These are phyloP conservation scores for Zymoseptoria tritici DNA, from an alignment of 2,329 filamentous ascomycete genomes.

Conservation along the genomic window DNA sequence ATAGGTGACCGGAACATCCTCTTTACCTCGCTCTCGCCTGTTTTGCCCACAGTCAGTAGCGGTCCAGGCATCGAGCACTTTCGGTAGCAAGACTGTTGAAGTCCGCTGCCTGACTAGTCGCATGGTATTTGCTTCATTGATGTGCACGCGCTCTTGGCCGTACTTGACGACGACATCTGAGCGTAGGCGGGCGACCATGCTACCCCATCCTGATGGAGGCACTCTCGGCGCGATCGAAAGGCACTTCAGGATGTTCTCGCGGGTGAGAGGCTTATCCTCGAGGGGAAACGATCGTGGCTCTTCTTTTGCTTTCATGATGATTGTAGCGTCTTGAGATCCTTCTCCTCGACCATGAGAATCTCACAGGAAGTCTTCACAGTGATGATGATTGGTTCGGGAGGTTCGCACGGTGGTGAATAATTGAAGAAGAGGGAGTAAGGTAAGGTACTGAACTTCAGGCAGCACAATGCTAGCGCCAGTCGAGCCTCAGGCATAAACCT, in stretches of 20 bases:
- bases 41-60: neutral
- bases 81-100: neutral
- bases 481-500: neutral
- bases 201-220: neutral
- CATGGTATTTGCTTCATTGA: neutral
- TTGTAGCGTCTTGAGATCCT: too few species aligned
- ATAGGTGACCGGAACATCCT: neutral
- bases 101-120: neutral
- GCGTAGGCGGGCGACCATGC: neutral
- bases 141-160: neutral
- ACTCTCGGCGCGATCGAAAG: neutral
- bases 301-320: neutral
- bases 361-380: too few species aligned
- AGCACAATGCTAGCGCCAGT: too few species aligned
- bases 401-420: too few species aligned
- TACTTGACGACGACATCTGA: neutral
- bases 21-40: neutral
- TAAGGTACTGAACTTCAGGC: too few species aligned
- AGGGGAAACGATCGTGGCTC: neutral
- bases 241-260: neutral
- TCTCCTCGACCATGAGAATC: too few species aligned
- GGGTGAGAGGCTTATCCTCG: neutral
- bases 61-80: neutral
- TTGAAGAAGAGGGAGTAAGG: too few species aligned
- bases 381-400: too few species aligned